Base-by-base conservation (phyloP, 345 rosid genomes). In the Brassica carinata region DNA sequence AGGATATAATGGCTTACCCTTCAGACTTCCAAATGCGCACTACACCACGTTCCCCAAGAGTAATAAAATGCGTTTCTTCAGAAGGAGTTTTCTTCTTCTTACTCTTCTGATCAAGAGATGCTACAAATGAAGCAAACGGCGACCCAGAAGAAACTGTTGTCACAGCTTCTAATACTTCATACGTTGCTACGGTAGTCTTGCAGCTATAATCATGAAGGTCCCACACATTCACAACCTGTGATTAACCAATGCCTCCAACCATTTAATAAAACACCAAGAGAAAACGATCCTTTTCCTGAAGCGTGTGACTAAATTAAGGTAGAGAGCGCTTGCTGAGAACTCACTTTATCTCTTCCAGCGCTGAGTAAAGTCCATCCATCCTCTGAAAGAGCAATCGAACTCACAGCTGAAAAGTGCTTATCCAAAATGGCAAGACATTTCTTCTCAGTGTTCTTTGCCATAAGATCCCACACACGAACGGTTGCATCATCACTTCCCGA, bases 271-370 rank as follows among this genome's bases (percentile, higher is more conserved):
- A n/a, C 55, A 67, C n/a, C 15, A 36, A 31, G 10, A 75, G 27
- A 70, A 29, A 70, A 69, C 18, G 33, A 61, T 74, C 69, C 64
- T 38, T 8, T 1, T 38, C 45, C 45, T 38, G 45, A 8, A 38
- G 11, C 2, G 11, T 38, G 45, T 3, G 8, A 9, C 45, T 64
- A 66, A 59, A 31, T n/a, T 45, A 43, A 45, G 73, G 40, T 65
- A 45, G 34, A 23, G 17, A 1, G 45, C 4, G 34, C 34, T 38
- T 62, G 66, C 66, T 27, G 65, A 38, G 67, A 72, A 64, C 87
- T 19, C 80, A 86, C 99, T 91, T 93, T 96, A 84, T 93, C 99
- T 83, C 99, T 90, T 73, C 98, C 98, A 69, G 96, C 91, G 77
- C 83, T 91, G 23, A 93, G 89, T 82, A 96, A 81, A 33, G 90